These are phyloP conservation scores for Podaxis mareebaensis DNA, from an alignment of 768 basidiomycete species.

Conservation along the genomic window DNA sequence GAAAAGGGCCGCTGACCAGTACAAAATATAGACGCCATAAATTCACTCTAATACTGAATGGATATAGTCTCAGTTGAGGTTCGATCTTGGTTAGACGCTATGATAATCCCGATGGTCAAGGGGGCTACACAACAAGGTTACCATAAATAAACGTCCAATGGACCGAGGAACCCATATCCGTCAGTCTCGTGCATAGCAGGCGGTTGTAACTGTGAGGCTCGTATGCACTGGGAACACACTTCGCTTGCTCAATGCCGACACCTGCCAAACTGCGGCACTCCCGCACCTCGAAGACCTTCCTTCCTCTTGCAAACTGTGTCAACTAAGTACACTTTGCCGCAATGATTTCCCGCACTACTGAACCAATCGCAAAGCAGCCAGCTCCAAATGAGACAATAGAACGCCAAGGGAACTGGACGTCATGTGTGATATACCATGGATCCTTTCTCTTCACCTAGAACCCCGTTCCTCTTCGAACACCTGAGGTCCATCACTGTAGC, in stretches of 20 bases:
- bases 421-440: background rate
- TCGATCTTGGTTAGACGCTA: background rate
- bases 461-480: background rate
- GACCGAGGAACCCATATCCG: conserved; percentile 3
- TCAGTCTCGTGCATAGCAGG: background rate
- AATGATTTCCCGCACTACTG: background rate
- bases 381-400: background rate
- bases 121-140: background rate
- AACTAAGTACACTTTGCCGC: background rate
- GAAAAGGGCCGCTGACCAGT: background rate
- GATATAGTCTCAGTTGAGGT: background rate
- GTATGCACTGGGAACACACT: background rate
- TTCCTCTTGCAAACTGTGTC: background rate
- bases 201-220: background rate
- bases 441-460: background rate
- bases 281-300: background rate
- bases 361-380: background rate
- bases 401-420: background rate
- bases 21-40: background rate
- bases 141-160: conserved; percentile 2
- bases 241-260: background rate
- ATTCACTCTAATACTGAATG: background rate
- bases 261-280: background rate
- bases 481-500: background rate
- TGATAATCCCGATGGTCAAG: conserved; percentile 12